These are phyloP conservation scores for Gossypium lobatum DNA, from an alignment of 441 rosid species.

Conservation along the genomic window DNA sequence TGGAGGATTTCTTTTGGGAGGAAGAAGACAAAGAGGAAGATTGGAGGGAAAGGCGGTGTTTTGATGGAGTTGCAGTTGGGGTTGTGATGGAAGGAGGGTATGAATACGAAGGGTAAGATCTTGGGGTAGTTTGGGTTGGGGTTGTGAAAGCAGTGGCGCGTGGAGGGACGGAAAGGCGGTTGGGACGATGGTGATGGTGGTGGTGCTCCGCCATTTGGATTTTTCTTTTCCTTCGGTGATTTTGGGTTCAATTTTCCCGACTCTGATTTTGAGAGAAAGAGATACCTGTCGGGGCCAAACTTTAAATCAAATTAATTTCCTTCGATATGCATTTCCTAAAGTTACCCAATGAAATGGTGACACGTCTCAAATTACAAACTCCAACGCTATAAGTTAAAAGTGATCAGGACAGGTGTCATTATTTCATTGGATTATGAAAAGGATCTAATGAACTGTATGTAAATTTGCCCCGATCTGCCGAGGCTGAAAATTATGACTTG, in stretches of 20 bases:
- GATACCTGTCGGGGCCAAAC: background rate
- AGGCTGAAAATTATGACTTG: background rate
- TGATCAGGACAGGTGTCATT: background rate
- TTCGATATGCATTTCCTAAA: background rate
- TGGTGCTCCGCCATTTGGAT: slow-evolving; percentile 53
- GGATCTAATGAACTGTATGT: background rate
- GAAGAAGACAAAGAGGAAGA: slow-evolving; percentile 21
- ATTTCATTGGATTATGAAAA: background rate
- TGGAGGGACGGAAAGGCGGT: slow-evolving; percentile 46
- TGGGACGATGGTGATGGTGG: slow-evolving; percentile 53
- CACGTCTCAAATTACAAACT: background rate
- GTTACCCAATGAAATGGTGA: background rate
- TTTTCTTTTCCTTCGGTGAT: background rate
- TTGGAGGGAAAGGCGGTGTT: slow-evolving; percentile 42
- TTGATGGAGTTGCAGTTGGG: slow-evolving; percentile 76
- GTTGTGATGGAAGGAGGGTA: slow-evolving; percentile 34
- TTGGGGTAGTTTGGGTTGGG: slow-evolving; percentile 14
- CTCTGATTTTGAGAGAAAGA: background rate
- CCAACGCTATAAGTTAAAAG: background rate
- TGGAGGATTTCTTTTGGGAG: slow-evolving; percentile 41
- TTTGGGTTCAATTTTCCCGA: background rate
- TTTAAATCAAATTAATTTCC: background rate
- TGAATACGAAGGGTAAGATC: slow-evolving; percentile 42
- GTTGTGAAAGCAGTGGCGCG: slow-evolving; percentile 20
- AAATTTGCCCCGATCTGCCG: background rate